These are phyloP conservation scores for Pueraria montana DNA, from an alignment of 306 rosid species.

Conservation along the genomic window DNA sequence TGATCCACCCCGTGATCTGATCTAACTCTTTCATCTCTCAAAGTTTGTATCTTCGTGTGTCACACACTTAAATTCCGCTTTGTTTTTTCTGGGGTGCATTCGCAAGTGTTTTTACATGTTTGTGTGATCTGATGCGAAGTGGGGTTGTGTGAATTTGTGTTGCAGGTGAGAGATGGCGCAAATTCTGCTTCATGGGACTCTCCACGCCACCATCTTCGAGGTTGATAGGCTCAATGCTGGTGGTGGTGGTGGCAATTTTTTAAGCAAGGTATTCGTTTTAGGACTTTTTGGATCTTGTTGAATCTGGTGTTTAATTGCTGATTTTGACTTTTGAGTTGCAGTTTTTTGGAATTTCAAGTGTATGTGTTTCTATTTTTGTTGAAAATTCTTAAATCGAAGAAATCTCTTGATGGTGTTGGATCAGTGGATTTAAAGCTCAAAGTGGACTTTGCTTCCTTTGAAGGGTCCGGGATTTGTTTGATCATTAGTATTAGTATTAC, in stretches of 20 bases:
- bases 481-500: not conserved
- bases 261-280: constrained; percentile 64
- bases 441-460: constrained; percentile 34
- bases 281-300: constrained; percentile 3
- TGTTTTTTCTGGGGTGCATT: not conserved
- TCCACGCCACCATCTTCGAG: constrained; percentile 88
- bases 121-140: constrained; percentile 46
- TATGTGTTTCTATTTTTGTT: constrained; percentile 26
- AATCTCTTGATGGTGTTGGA: constrained; percentile 19
- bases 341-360: constrained; percentile 16
- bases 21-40: constrained; percentile 45
- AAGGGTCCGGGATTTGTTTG: constrained; percentile 38
- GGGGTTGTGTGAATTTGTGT: constrained; percentile 36
- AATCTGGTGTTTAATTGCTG: constrained; percentile 6
- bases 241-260: constrained; percentile 65
- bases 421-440: constrained; percentile 25
- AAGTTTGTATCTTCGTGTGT: constrained; percentile 22
- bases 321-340: not conserved
- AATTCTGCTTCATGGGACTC: constrained; percentile 85
- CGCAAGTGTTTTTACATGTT: not conserved
- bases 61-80: not conserved
- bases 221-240: constrained; percentile 65
- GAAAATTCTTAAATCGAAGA: constrained; percentile 26
- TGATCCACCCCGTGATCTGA: constrained; percentile 39
- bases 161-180: constrained; percentile 84